A percentile compares a stretch with the other conserved stretches of the same genome.
Conservation (phyloP, 208 protist genomes). For the Porcisia hertigi region DNA sequence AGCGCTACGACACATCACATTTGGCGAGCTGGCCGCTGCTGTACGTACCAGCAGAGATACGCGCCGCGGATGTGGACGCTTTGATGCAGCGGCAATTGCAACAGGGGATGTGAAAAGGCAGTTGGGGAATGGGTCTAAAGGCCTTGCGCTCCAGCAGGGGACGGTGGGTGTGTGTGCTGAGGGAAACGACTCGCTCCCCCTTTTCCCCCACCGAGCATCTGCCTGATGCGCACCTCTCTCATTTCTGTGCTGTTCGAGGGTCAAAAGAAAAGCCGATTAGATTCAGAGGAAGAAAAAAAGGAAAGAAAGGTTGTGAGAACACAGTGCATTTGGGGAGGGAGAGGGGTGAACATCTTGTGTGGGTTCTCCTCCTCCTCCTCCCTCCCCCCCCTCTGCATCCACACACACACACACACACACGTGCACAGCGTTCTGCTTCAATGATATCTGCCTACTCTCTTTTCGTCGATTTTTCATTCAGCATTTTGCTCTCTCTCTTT, state of each 20-base stretch:
- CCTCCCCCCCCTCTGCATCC: not conserved
- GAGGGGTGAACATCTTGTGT: not conserved
- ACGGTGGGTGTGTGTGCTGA: not conserved
- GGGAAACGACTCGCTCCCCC: not conserved
- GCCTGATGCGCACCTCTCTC: not conserved
- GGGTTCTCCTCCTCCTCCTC: not conserved
- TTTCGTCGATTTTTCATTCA: no score
- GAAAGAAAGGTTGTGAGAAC: not conserved
- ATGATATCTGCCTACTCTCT: no score
- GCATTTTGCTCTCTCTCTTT: no score
- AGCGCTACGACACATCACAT: conserved; percentile 65
- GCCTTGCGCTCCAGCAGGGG: not conserved
- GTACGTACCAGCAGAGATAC: conserved; percentile 78
- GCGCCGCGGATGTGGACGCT: conserved; percentile 49
- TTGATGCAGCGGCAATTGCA: conserved; percentile 30
- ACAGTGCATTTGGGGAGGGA: not conserved
- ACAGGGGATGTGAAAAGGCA: not conserved
- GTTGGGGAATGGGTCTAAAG: not conserved
- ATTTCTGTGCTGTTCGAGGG: not conserved
- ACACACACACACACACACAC: not conserved
- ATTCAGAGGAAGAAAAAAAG: not conserved
- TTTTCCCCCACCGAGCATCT: not conserved
- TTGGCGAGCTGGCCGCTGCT: conserved; percentile 69
- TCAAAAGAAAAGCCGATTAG: not conserved
- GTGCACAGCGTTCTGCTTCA: no score